These are phyloP conservation scores for Aspergillus japonicus DNA, from an alignment of 2,329 filamentous ascomycete species.

Conservation along the genomic window DNA sequence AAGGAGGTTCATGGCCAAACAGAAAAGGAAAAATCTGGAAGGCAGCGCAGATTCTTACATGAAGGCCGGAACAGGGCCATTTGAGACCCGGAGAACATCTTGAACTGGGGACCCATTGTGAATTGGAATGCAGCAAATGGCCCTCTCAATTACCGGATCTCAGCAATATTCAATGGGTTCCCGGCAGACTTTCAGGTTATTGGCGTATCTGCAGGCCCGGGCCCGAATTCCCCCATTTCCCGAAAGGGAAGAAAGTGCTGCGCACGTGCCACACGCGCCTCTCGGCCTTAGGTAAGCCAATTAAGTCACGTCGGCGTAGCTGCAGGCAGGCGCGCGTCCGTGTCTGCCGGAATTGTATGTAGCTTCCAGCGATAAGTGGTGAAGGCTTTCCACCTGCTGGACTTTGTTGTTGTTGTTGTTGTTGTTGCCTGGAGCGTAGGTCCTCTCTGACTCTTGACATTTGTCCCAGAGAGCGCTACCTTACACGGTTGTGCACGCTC, in stretches of 20 bases:
- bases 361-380: background rate
- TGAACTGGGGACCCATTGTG: conserved; percentile 38
- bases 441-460: background rate
- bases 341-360: conserved; percentile 17
- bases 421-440: background rate
- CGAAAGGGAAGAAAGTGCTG: conserved; percentile 21
- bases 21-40: conserved; percentile 1
- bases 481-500: conserved; percentile 3
- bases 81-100: conserved; percentile 36
- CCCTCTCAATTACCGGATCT: conserved; percentile 3
- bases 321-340: conserved; percentile 26
- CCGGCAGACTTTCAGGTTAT: conserved; percentile 19
- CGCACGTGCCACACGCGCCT: conserved; percentile 26
- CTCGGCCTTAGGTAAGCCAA: conserved; percentile 26
- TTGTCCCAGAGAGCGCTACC: background rate
- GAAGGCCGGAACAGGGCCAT: conserved; percentile 35
- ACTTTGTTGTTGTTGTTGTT: background rate
- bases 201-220: conserved; percentile 24
- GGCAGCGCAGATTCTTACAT: conserved; percentile 26
- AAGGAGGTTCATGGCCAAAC: background rate
- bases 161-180: conserved; percentile 5
- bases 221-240: conserved; percentile 14
- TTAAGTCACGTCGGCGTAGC: conserved; percentile 22
- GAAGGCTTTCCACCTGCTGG: background rate
- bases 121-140: conserved; percentile 9